These are phyloP conservation scores for Ustilago xerochloae DNA, from an alignment of 1,284 basidiomycete species.

Conservation along the genomic window DNA sequence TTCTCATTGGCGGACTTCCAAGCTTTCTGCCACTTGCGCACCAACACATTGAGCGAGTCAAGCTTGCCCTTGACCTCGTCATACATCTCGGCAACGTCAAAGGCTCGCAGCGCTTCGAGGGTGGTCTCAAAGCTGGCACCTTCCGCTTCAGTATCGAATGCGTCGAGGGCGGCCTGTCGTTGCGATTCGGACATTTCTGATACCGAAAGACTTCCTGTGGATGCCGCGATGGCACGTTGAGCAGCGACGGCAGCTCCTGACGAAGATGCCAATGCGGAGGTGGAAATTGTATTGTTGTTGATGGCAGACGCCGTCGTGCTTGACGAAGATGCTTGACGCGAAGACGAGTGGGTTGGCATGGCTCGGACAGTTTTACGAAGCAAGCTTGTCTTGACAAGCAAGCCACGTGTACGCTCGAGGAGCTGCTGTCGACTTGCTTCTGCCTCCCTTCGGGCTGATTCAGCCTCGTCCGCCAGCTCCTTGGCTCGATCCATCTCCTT, in stretches of 20 bases:
- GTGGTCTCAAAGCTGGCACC: slow-evolving; percentile 41
- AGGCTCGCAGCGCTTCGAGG: slow-evolving; percentile 74
- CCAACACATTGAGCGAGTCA: slow-evolving; percentile 74
- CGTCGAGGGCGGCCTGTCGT: slow-evolving; percentile 47
- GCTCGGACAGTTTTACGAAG: slow-evolving; percentile 46
- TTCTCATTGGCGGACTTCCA: slow-evolving; percentile 79
- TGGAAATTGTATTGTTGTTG: slow-evolving; percentile 4
- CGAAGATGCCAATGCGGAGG: slow-evolving; percentile 2
- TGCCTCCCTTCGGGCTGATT: slow-evolving; percentile 41
- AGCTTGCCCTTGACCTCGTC: slow-evolving; percentile 82
- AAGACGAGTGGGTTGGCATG: slow-evolving; percentile 54
- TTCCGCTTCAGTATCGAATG: slow-evolving; percentile 47
- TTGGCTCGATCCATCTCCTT: slow-evolving; percentile 55
- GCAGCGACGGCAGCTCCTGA: slow-evolving; percentile 17
- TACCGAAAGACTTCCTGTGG: slow-evolving; percentile 31
- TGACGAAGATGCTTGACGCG: slow-evolving; percentile 35
- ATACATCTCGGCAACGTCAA: slow-evolving; percentile 79
- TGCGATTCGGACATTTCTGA: slow-evolving; percentile 50
- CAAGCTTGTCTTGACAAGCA: slow-evolving; percentile 38
- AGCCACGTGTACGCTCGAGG: slow-evolving; percentile 36
- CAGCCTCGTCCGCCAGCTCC: slow-evolving; percentile 48
- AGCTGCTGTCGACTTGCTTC: slow-evolving; percentile 51
- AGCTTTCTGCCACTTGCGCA: slow-evolving; percentile 95
- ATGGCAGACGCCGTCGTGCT: slow-evolving; percentile 6
- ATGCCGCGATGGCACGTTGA: slow-evolving; percentile 39